These are phyloP conservation scores for Tetrapisispora taiwanensis DNA, from an alignment of 805 yeast species.

Conservation along the genomic window DNA sequence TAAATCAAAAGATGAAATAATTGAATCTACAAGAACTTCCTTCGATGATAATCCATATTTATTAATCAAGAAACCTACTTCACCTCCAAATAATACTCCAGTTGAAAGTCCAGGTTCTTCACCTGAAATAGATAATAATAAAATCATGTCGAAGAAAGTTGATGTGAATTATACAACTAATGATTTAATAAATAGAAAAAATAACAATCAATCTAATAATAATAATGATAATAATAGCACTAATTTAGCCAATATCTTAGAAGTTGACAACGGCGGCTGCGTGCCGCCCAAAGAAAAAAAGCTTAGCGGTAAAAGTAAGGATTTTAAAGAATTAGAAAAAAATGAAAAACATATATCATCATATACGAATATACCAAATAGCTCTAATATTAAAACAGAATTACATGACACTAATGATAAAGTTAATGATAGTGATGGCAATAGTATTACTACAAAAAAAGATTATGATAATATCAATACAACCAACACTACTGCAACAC, in stretches of 20 bases:
- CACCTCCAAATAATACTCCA: conserved; percentile 25
- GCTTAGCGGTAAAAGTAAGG: conserved; percentile 2
- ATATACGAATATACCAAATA: not conserved
- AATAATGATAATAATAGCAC: not conserved
- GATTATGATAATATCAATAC: too few relatives aligned
- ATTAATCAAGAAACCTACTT: conserved; percentile 13
- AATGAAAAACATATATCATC: not conserved
- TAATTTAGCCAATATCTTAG: not conserved
- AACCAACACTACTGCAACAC: too few relatives aligned
- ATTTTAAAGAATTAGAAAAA: not conserved
- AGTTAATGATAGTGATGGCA: too few relatives aligned
- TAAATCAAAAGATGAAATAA: conserved; percentile 6
- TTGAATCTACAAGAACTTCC: conserved; percentile 10
- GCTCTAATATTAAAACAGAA: not conserved
- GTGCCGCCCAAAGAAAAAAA: conserved; percentile 5
- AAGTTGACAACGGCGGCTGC: conserved; percentile 4
- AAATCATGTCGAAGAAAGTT: not conserved
- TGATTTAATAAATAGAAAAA: not conserved
- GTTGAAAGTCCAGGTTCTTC: conserved; percentile 14
- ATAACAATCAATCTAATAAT: not conserved
- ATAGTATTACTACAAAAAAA: too few relatives aligned
- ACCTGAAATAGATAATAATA: conserved; percentile 3
- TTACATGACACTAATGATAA: not conserved
- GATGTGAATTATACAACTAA: not conserved
- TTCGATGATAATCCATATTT: conserved; percentile 14